Evolutionary conservation across 495 filamentous ascomycete genomes (phyloP).

Genomic region (Niebla homalea): DNA sequence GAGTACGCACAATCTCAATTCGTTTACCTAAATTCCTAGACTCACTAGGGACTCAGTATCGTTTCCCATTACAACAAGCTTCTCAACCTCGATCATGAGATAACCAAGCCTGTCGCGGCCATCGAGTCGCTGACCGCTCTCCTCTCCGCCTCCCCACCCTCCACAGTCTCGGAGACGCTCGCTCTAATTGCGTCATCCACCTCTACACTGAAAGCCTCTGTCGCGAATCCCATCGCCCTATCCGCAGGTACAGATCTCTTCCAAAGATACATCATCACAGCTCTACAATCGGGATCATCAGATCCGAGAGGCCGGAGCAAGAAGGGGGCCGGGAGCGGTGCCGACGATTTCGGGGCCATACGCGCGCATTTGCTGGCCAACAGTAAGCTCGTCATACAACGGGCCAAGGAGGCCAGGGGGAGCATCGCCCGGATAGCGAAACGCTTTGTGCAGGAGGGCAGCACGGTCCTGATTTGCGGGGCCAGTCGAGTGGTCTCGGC

Average conservation of each 20-base stretch:
- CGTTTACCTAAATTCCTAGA: neutral
- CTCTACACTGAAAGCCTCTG: conserved; percentile 53
- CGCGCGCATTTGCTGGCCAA: conserved; percentile 72
- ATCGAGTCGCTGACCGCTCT: conserved; percentile 85
- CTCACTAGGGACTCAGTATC: conserved; percentile 29
- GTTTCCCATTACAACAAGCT: conserved; percentile 46
- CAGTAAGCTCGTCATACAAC: conserved; percentile 66
- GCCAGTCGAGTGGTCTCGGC: conserved; percentile 72
- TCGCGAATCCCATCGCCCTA: conserved; percentile 76
- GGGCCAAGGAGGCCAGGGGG: conserved; percentile 74
- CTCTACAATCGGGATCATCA: conserved; percentile 37
- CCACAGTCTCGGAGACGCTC: conserved; percentile 87
- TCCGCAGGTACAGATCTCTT: conserved; percentile 93
- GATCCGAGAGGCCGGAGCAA: conserved; percentile 7
- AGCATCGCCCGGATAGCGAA: conserved; percentile 69
- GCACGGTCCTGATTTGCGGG: conserved; percentile 74
- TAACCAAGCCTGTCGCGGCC: conserved; percentile 91
- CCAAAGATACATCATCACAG: conserved; percentile 77
- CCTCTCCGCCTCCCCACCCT: conserved; percentile 58
- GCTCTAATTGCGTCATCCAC: conserved; percentile 67
- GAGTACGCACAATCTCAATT: conserved; percentile 24
- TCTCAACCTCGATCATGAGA: conserved; percentile 55
- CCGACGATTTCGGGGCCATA: conserved; percentile 65
- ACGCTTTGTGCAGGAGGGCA: conserved; percentile 61
- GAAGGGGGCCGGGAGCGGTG: conserved; percentile 24